A percentile compares a stretch with the other conserved stretches of the same genome.
Conservation (phyloP, 805 yeast species). For the Lipomyces oligophaga region DNA sequence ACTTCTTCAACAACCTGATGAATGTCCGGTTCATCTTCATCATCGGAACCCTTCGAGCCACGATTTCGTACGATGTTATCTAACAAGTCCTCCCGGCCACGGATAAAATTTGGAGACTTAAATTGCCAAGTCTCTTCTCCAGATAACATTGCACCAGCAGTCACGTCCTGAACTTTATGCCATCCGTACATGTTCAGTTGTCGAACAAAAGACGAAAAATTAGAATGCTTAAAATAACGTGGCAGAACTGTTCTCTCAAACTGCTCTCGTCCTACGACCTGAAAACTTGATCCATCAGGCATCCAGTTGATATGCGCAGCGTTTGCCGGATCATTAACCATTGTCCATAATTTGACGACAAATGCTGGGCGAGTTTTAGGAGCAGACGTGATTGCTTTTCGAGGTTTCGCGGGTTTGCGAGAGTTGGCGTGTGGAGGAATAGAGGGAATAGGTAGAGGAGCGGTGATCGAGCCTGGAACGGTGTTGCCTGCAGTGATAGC, state of each 20-base stretch:
- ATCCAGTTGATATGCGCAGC: conserved; percentile 75
- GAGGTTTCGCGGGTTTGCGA: conserved; percentile 18
- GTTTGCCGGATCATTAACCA: conserved; percentile 82
- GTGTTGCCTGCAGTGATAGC: conserved; percentile 20
- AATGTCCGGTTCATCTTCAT: conserved; percentile 46
- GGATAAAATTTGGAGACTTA: conserved; percentile 71
- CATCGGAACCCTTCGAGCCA: conserved; percentile 43
- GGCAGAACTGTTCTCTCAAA: conserved; percentile 85
- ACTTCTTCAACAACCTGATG: conserved; percentile 62
- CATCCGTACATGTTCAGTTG: conserved; percentile 98
- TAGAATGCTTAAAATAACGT: conserved; percentile 88
- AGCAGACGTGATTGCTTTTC: conserved; percentile 31
- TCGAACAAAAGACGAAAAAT: conserved; percentile 92
- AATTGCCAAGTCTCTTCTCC: conserved; percentile 85
- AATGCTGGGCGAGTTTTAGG: conserved; percentile 66
- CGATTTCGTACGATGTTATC: conserved; percentile 80
- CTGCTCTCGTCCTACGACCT: conserved; percentile 74
- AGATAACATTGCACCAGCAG: conserved; percentile 50
- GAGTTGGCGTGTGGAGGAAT: conserved; percentile 1
- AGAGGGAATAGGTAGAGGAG: conserved; percentile 8
- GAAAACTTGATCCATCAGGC: conserved; percentile 78
- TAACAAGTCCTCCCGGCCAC: conserved; percentile 76
- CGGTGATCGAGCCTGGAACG: conserved; percentile 28
- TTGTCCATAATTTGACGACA: conserved; percentile 89
- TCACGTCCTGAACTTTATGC: conserved; percentile 96